Percentiles rank a stretch among this genome's conserved stretches.
Evolutionary conservation across 805 yeast genomes (phyloP).

Genomic region (Starmera caribaea): DNA sequence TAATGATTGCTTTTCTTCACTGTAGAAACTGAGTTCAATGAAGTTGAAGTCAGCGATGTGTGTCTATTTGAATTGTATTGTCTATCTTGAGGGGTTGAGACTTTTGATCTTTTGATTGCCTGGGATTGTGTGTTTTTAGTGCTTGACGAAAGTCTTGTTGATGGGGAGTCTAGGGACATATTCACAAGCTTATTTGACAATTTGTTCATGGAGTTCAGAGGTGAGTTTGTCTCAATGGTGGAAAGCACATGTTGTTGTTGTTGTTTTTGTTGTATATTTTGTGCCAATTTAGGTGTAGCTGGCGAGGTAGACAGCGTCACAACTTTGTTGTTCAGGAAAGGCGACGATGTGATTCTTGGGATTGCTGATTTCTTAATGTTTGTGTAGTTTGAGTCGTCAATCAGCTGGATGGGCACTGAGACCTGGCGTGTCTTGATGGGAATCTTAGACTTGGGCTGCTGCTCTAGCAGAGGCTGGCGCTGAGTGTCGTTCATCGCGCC

Average conservation of each 20-base stretch:
- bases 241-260: no score
- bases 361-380: constrained; percentile 10
- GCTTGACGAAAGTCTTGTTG: not conserved
- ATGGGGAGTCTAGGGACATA: constrained; percentile 7
- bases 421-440: constrained; percentile 13
- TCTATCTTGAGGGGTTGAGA: not conserved
- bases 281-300: no score
- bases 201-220: no score
- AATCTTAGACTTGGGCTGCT: constrained; percentile 8
- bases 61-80: not conserved
- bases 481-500: constrained; percentile 1
- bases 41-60: not conserved
- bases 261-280: no score
- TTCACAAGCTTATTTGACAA: constrained; percentile 1
- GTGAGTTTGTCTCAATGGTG: no score
- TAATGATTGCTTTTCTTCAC: constrained; percentile 1
- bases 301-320: no score
- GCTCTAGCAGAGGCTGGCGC: constrained; percentile 6
- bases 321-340: constrained; percentile 1
- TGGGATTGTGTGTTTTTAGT: no score
- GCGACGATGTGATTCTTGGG: constrained; percentile 15
- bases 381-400: constrained; percentile 9
- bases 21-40: not conserved
- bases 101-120: not conserved
- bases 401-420: constrained; percentile 11